Conservation (phyloP, 805 yeast species). For the Kluyveromyces aestuarii region DNA sequence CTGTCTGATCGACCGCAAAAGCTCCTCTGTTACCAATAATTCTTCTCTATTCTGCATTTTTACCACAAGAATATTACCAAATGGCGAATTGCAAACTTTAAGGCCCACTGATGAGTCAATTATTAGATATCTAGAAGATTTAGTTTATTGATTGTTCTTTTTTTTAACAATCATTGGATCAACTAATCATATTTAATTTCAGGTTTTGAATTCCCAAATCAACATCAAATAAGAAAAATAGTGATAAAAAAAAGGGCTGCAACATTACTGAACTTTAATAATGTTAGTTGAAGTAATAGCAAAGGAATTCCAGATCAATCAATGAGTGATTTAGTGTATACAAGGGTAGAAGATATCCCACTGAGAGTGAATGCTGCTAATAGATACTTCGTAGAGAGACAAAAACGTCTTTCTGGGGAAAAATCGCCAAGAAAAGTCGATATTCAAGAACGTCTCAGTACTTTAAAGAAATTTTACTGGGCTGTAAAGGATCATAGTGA, state of each 20-base stretch:
- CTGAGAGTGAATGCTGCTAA: conserved; percentile 7
- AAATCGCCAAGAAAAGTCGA: conserved; percentile 12
- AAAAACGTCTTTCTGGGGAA: conserved; percentile 9
- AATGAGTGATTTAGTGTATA: conserved; percentile 4
- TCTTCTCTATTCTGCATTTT: background rate
- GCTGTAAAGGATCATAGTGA: conserved; percentile 52
- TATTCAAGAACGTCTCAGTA: conserved; percentile 40
- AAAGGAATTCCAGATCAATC: background rate
- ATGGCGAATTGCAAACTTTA: no score
- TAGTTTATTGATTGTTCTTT: no score
- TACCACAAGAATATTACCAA: background rate
- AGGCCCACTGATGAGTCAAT: no score
- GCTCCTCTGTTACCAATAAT: conserved; percentile 5
- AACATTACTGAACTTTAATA: background rate
- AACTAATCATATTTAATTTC: background rate
- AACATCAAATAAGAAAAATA: background rate
- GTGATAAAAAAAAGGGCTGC: background rate
- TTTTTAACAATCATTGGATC: no score
- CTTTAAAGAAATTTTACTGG: conserved; percentile 58
- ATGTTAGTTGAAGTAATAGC: background rate
- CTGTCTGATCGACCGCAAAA: conserved; percentile 6
- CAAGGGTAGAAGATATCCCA: conserved; percentile 13
- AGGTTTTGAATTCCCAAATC: background rate
- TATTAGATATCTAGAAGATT: no score
- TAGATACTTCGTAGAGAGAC: conserved; percentile 12